Evolutionary conservation across 352 stramenopile genomes (phyloP), one percentile per base, ranked within the genome.

Genomic region (Phytopythium aichiense): DNA sequence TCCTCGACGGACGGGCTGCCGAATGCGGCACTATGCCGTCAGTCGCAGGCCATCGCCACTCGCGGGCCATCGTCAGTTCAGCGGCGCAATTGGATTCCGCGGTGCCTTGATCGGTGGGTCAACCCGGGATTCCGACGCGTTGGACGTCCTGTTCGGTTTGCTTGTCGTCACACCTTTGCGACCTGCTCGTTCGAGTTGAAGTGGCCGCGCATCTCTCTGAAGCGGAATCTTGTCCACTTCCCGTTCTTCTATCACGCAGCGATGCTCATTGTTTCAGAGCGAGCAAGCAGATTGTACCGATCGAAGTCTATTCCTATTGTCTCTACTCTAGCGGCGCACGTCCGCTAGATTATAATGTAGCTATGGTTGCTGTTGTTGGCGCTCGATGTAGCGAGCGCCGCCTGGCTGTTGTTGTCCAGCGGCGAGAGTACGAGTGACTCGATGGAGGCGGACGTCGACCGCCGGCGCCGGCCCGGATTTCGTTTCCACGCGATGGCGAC

Each of bases 361-460:
- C 23, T 58, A 7, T 45, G 51, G 18, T 2, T 18, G 33, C 37
- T 58, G 31, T 30, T 45, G n/a, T 18, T 46, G 35, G 37, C 31
- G 20, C 52, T 58, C 31, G 31, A 57, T 16, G 13, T 9, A 4
- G 8, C 16, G 25, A 42, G 49, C 15, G 13, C 9, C 23, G 28
- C 50, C 16, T 33, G 16, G 6, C 2, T 45, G 51, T 28, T 31
- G 30, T 20, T 20, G 18, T 46, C 52, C 52, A 59, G 22, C 3
- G 54, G 54, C 5, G 23, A 59, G n/a, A 59, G 5, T 22, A 38
- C 54, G 35, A 59, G 35, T 37, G 54, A 59, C 54, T 38, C 22
- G 33, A 50, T 50, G 9, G 38, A 59, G 11, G 52, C 31, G 7
- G 52, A 58, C 12, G 52, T 58, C 7, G 52, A 58, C 15, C 22